phyloP scores from a whole-genome alignment of 495 filamentous ascomycete species.

The Cetradonia linearis region DNA sequence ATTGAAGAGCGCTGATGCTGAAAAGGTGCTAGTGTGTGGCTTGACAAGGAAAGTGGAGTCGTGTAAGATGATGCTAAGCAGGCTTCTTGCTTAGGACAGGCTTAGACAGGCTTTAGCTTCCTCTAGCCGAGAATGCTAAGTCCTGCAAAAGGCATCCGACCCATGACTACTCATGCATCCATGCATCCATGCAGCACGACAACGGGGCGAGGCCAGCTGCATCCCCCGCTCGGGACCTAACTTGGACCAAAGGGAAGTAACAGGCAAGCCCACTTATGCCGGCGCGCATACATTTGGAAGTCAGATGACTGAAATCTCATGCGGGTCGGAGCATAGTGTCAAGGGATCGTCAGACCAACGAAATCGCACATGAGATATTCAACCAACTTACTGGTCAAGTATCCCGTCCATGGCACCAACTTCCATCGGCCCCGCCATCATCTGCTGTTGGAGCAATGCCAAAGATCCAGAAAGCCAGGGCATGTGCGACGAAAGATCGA shows the following conservation, averaged over 20 bases:
- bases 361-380: slow-evolving; percentile 24
- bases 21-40: slow-evolving; percentile 1
- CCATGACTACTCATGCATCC: slow-evolving; percentile 7
- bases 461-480: slow-evolving; percentile 71
- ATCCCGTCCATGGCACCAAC: slow-evolving; percentile 64
- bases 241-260: slow-evolving; percentile 4
- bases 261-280: slow-evolving; percentile 16
- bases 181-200: slow-evolving; percentile 35
- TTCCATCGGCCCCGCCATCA: slow-evolving; percentile 59
- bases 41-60: slow-evolving; percentile 3
- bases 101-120: slow-evolving; percentile 1
- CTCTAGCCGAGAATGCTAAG: neutral
- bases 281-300: slow-evolving; percentile 32
- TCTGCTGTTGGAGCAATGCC: slow-evolving; percentile 60
- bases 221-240: slow-evolving; percentile 16
- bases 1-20: neutral
- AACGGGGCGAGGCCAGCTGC: slow-evolving; percentile 26
- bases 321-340: slow-evolving; percentile 39
- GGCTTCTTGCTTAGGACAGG: neutral
- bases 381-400: slow-evolving; percentile 74
- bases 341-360: slow-evolving; percentile 25
- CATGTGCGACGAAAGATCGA: slow-evolving; percentile 67
- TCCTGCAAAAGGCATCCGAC: neutral
- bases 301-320: slow-evolving; percentile 63
- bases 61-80: neutral